Percentiles rank a stretch among this genome's conserved stretches.
These are phyloP conservation scores for Knufia fluminis DNA, from an alignment of 2,329 filamentous ascomycete species.

Conservation along the genomic window DNA sequence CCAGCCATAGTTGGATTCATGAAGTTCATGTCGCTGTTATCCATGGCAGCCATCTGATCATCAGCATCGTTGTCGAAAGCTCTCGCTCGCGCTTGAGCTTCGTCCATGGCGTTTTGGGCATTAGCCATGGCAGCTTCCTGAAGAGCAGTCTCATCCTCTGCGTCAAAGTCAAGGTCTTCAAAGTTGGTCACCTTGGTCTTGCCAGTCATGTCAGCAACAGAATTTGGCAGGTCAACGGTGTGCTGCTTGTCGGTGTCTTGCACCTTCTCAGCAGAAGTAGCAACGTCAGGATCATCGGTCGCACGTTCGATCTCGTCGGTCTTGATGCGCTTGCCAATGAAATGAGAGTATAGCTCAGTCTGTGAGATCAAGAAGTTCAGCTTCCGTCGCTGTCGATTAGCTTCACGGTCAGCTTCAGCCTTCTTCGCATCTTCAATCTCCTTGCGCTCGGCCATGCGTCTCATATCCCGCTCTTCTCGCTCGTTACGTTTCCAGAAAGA, in stretches of 20 bases:
- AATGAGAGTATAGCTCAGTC: slow-evolving; percentile 97
- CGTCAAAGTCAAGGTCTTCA: slow-evolving; percentile 90
- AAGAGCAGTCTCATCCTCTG: slow-evolving; percentile 76
- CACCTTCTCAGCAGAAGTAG: slow-evolving; percentile 33
- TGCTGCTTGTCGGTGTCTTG: slow-evolving; percentile 30
- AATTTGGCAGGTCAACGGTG: slow-evolving; percentile 39
- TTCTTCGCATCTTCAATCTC: slow-evolving; percentile 95
- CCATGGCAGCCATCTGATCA: slow-evolving; percentile 60
- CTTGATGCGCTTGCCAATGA: slow-evolving; percentile 98
- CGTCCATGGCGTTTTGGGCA: slow-evolving; percentile 87
- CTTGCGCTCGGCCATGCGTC: slow-evolving; percentile 88
- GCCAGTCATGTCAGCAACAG: slow-evolving; percentile 39
- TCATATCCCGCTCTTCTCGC: slow-evolving; percentile 86
- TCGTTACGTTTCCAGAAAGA: slow-evolving; percentile 99
- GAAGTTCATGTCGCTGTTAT: slow-evolving; percentile 98
- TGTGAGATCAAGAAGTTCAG: slow-evolving; percentile 99
- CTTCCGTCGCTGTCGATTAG: slow-evolving; percentile 94
- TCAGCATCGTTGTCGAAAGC: slow-evolving; percentile 64
- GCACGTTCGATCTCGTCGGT: slow-evolving; percentile 89
- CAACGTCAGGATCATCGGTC: slow-evolving; percentile 69
- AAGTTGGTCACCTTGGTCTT: slow-evolving; percentile 76
- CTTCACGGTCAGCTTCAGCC: slow-evolving; percentile 93
- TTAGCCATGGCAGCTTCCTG: slow-evolving; percentile 85
- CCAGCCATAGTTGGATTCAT: slow-evolving; percentile 94
- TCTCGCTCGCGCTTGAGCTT: slow-evolving; percentile 84